Base-by-base conservation (phyloP, 1,139 yeast species). In the Yamadazyma songkhlaensis region DNA sequence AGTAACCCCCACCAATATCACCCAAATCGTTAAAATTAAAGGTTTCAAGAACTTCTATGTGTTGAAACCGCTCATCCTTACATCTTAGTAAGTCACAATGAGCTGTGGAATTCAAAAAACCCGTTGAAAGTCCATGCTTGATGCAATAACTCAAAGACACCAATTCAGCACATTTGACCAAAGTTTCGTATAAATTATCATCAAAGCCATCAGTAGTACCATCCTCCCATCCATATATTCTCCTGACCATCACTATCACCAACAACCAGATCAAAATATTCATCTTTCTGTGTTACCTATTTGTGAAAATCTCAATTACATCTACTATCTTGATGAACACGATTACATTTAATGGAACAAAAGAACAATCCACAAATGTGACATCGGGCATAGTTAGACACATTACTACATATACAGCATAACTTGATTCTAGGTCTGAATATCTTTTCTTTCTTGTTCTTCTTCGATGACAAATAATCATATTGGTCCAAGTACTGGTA, bases 1-100 rank as follows among this genome's bases (percentile, higher is more conserved):
- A 59, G 44, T 56, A 67, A 4, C 77, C 85, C 1, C 81, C 67
- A 0, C 85, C 82, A 7, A 77, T 65, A 29, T 71, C 72, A 8
- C 68, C 67, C 43, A 61, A 50, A 8, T 61, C 62, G 30, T 72
- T 74, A 38, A 66, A 65, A 42, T 64, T 56, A 42, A 69, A 67
- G 1, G 68, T 57, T 21, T 57, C 47, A 2, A 71, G 50, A 6
- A 70, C 50, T 9, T 64, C 58, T 9, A 68, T 57, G 26, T 64
- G 39, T 20, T 44, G 35, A 35, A 47, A 53, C n/a, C 44, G 44
- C 1, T 25, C 14, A 6, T 48, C 46, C 12, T 46, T 34, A 37
- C 72, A 66, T 4, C 50, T 43, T 6, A 41, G 29, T 20, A 53
- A 37, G 0, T 52, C 46, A 43, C 72, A 66, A n/a, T 46, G 44